Evolutionary conservation across 176 grass and related monocot species (phyloP), one percentile per base, ranked within the genome.

Genomic region (Oryza australiensis): DNA sequence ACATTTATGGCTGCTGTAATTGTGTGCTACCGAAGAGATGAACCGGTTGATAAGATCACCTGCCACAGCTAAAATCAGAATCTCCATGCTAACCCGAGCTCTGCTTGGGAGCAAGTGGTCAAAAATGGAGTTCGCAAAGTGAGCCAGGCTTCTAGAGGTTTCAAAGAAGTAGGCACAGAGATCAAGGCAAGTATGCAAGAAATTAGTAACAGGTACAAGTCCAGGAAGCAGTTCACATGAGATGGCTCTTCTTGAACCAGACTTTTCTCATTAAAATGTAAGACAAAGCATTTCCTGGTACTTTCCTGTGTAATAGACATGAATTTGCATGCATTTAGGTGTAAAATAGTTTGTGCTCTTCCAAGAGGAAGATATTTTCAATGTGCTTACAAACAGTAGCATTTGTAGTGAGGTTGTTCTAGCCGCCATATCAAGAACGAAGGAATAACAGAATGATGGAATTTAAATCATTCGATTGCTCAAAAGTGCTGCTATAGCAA

Each of bases 41-140:
- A 89, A 82, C 0, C 57, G 72, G 64, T 77, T 81, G 24, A 76
- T 26, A 3, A 89, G 82, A 65, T 89, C 77, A 32, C 64, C 7
- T 3, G 32, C 30, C 4, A 57, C 64, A 34, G 71, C 77, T 34
- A 77, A 80, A 30, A 85, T 64, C 45, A 68, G 64, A 35, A 80
- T 11, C 62, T 66, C 62, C 76, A 78, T 78, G 26, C 26, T 24
- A 37, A 76, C 1, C 35, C 1, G n/a, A n/a, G 33, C 9, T 60
- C 55, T 32, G 30, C 40, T 60, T 15, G 38, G 11, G 59, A 83
- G 18, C 10, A 68, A 34, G 62, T 78, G 12, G 34, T 46, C 28
- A 15, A 24, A 51, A 78, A 42, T 26, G 28, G 6, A 35, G 26
- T 12, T 33, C 46, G 20, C 45, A 46, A 73, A 46, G 35, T 33